Evolutionary conservation across 2,329 filamentous ascomycete species (phyloP), one percentile per base, ranked within the genome.

Genomic region (Apiospora hydei): DNA sequence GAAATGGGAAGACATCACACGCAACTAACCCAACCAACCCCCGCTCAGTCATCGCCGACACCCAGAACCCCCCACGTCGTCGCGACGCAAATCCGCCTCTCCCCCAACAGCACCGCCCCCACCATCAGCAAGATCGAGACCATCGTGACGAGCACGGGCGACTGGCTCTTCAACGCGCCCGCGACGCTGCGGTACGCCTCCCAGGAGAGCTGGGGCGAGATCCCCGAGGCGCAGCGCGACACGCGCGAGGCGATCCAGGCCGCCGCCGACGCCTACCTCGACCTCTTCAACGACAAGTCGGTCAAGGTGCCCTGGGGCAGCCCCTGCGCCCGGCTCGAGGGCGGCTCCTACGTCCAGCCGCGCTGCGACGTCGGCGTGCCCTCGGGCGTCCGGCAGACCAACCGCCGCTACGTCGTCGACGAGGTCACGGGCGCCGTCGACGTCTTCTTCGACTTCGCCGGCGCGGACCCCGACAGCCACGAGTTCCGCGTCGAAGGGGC

Each of bases 151-250:
- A 80, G 80, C 71, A 74, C 72, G 69, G 81, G 81, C 49, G 80
- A 82, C 76, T 83, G 82, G 82, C 77, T 82, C n/a, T 83, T 83
- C 76, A 81, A 83, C 70, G 80, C 81, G 13, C 77, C 81, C 3
- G 77, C 77, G 30, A 82, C 81, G 21, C 77, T 80, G 67, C 80
- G 80, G 72, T 82, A 80, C 76, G 79, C 80, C 5, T 74, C 77
- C 8, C 77, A 75, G n/a, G 81, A 83, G 76, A 71, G 74, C n/a
- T 83, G 81, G 81, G 75, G 74, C 46, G 76, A 77, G 38, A 81
- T 83, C 71, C 76, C 80, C 10, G 78, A 78, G 51, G 77, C 72
- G 57, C 74, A 80, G 70, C 78, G 80, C 4, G 80, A 82, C 71
- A 74, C 76, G 11, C 78, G 82, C 53, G 80, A 75, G 16, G 78